A percentile compares a stretch with the other conserved stretches of the same genome.
Conservation (phyloP, 768 basidiomycete species). For the Hygrocybe coccinea region DNA sequence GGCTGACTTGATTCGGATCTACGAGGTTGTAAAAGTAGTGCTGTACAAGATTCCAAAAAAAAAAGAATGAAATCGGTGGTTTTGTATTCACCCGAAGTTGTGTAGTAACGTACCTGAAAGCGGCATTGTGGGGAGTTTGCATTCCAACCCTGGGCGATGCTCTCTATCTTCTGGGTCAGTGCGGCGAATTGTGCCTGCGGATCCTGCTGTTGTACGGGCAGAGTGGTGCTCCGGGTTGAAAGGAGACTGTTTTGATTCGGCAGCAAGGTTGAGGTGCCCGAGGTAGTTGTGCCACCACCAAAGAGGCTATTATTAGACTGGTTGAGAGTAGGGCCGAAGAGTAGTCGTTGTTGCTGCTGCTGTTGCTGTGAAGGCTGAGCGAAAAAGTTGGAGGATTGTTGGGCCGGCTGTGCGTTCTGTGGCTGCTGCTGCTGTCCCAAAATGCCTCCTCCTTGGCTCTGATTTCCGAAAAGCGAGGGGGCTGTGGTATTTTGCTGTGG, state of each 20-base stretch:
- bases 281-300: constrained; percentile 14
- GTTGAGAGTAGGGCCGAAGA: constrained; percentile 20
- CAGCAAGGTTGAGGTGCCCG: constrained; percentile 5
- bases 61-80: no score
- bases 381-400: constrained; percentile 24
- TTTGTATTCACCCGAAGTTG: no score
- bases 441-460: constrained; percentile 27
- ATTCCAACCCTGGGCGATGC: constrained; percentile 67
- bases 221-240: constrained; percentile 24
- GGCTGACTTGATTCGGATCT: constrained; percentile 56
- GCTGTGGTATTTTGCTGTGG: constrained; percentile 10
- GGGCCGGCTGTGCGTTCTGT: constrained; percentile 18
- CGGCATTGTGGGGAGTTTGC: constrained; percentile 61
- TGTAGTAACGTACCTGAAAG: constrained; percentile 59
- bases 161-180: constrained; percentile 56
- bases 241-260: constrained; percentile 17
- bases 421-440: constrained; percentile 27
- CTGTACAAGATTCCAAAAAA: constrained; percentile 33
- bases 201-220: constrained; percentile 42
- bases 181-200: constrained; percentile 54
- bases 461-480: constrained; percentile 23
- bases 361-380: constrained; percentile 24
- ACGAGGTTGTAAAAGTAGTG: constrained; percentile 84
- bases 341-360: constrained; percentile 16
- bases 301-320: constrained; percentile 18